Base-by-base conservation (phyloP, 768 basidiomycete species). In the Cubamyces sp. region DNA sequence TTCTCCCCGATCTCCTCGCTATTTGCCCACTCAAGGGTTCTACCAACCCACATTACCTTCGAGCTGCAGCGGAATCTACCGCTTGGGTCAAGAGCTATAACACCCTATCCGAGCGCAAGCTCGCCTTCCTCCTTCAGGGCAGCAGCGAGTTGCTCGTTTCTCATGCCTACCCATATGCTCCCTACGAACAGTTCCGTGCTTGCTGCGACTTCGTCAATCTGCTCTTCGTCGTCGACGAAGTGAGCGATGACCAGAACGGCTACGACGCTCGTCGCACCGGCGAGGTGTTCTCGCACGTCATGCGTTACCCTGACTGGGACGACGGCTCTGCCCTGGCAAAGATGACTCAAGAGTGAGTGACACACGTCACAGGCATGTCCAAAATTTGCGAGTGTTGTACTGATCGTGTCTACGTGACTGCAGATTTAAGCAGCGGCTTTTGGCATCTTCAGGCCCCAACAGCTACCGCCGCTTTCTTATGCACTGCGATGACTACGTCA, bases 161-260 rank as follows among this genome's bases (percentile, higher is more conserved):
- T 16, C 84, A 82, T 71, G 82, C 81, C 18, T 90, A 87, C 67
- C 81, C 83, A 14, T 87, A 85, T 66, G 83, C 84, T 48, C 83
- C 78, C 34, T 81, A 79, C 65, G 84, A 85, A 61, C 78, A 83
- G 69, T 84, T 88, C 65, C 77, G 86, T 49, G 87, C 82, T 0
- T 82, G 80, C 52, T 87, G 86, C 67, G 87, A 88, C 74, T 87
- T 86, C 61, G 84, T 76, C 65, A 76, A 76, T 53, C 64, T 76
- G 34, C 70, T 76, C 30, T 89, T 87, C 73, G 85, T 87, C 48
- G 79, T 87, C 48, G 88, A 90, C 69, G 87, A 88, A 71, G 79
- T 87, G 56, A 87, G 85, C 72, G 86, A 88, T 67, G 87, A 87
- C 61, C 87, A 88, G 73, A 81, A 76, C 67, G 85, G 85, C 34